Percentiles rank a stretch among this genome's conserved stretches.
phyloP scores from a whole-genome alignment of 805 yeast species.

The Candida insectalens region DNA sequence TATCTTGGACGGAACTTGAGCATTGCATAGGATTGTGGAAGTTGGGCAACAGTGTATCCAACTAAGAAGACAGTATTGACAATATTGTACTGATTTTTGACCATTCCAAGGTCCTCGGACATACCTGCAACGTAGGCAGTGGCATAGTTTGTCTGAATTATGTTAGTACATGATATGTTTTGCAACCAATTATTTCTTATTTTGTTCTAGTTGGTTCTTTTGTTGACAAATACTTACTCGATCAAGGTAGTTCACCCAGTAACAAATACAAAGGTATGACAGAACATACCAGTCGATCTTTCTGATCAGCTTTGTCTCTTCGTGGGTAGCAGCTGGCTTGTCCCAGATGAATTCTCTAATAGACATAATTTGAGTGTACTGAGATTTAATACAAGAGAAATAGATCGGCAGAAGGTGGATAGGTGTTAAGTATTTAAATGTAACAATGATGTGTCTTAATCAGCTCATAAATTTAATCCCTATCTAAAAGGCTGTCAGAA shows the following conservation, averaged over 20 bases:
- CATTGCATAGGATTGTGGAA: conserved; percentile 47
- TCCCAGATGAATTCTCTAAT: conserved; percentile 4
- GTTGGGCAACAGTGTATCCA: conserved; percentile 50
- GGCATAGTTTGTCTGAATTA: conserved; percentile 36
- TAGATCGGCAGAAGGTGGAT: too few relatives aligned
- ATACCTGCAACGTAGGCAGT: conserved; percentile 58
- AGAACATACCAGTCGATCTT: conserved; percentile 20
- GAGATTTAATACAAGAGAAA: too few relatives aligned
- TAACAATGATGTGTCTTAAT: too few relatives aligned
- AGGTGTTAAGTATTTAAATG: too few relatives aligned
- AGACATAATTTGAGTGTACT: not conserved
- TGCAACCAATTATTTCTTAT: too few relatives aligned
- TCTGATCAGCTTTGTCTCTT: conserved; percentile 3
- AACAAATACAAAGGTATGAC: conserved; percentile 26
- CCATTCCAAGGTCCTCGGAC: conserved; percentile 32
- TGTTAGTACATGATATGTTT: too few relatives aligned
- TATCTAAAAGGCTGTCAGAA: too few relatives aligned
- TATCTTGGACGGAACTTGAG: conserved; percentile 32
- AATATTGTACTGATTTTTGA: conserved; percentile 10
- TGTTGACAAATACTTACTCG: conserved; percentile 44
- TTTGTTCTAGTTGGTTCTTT: too few relatives aligned
- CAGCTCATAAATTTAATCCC: too few relatives aligned
- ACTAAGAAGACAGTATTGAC: conserved; percentile 8
- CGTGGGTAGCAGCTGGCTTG: conserved; percentile 1
- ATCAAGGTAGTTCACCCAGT: conserved; percentile 20